These are phyloP conservation scores for Solanum hybrid DNA, from an alignment of 305 asterid genomes.

Conservation along the genomic window DNA sequence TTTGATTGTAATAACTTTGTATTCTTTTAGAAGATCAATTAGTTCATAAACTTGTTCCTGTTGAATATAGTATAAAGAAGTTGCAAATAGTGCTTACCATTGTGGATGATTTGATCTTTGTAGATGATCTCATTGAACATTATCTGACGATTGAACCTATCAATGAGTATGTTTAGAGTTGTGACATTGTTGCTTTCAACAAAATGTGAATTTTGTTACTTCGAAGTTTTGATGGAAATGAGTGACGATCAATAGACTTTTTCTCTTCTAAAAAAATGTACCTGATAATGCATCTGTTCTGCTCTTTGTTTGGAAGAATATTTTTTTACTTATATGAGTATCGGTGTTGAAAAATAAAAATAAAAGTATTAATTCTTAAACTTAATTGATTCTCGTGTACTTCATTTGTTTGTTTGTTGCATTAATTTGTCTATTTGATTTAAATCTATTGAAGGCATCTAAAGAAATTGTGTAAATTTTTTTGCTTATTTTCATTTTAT, in stretches of 20 bases:
- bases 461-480: no score
- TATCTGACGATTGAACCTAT: neutral
- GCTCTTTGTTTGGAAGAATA: no score
- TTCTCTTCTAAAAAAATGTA: neutral
- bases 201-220: neutral
- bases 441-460: neutral
- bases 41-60: constrained; percentile 39
- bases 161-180: neutral
- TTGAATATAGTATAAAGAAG: constrained; percentile 84
- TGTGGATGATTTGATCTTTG: neutral
- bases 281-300: neutral
- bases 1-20: neutral
- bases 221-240: neutral
- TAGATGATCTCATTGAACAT: neutral
- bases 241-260: neutral
- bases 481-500: neutral
- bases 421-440: no score
- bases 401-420: no score
- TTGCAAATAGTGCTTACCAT: constrained; percentile 62
- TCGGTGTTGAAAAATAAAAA: no score
- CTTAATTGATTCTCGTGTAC: no score
- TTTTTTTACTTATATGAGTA: no score
- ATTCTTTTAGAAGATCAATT: neutral
- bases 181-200: neutral
- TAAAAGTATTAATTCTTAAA: neutral